A percentile compares a stretch with the other conserved stretches of the same genome.
These are phyloP conservation scores for Phyllosticta citrichinensis DNA, from an alignment of 2,329 filamentous ascomycete genomes.

Conservation along the genomic window DNA sequence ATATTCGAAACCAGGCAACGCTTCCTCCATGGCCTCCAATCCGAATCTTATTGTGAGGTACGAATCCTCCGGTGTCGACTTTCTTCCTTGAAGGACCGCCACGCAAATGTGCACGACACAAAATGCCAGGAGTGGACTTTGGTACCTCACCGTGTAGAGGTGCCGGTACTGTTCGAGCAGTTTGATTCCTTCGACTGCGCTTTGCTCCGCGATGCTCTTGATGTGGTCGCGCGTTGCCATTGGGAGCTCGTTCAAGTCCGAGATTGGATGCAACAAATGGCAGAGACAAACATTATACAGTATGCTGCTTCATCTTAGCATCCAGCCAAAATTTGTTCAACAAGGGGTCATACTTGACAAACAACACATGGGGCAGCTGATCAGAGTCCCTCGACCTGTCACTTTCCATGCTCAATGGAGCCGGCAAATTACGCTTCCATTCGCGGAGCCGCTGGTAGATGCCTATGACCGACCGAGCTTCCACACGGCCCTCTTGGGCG, in stretches of 20 bases:
- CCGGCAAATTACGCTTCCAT: conserved; percentile 17
- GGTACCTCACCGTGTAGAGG: conserved; percentile 16
- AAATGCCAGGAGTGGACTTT: conserved; percentile 17
- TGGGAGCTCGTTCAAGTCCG: conserved; percentile 13
- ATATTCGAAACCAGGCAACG: conserved; percentile 16
- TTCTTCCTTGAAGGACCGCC: conserved; percentile 1
- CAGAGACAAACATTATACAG: conserved; percentile 19
- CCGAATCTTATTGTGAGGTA: conserved; percentile 13
- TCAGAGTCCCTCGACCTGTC: conserved; percentile 4
- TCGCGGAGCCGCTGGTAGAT: conserved; percentile 14
- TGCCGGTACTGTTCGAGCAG: conserved; percentile 13
- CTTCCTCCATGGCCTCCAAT: conserved; percentile 14
- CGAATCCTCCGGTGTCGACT: background rate
- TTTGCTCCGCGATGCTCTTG: conserved; percentile 12
- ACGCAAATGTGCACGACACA: conserved; percentile 19
- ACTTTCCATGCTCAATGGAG: conserved; percentile 10
- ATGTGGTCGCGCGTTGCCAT: conserved; percentile 13
- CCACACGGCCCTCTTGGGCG: conserved; percentile 14
- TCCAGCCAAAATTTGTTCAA: background rate
- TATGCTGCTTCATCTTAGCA: conserved; percentile 13
- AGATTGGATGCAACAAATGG: conserved; percentile 18
- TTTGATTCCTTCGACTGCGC: conserved; percentile 15
- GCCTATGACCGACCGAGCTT: conserved; percentile 13
- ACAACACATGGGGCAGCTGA: conserved; percentile 19
- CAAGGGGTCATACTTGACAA: conserved; percentile 17